Evolutionary conservation across 495 filamentous ascomycete genomes (phyloP).

Genomic region (Xylaria grammica): DNA sequence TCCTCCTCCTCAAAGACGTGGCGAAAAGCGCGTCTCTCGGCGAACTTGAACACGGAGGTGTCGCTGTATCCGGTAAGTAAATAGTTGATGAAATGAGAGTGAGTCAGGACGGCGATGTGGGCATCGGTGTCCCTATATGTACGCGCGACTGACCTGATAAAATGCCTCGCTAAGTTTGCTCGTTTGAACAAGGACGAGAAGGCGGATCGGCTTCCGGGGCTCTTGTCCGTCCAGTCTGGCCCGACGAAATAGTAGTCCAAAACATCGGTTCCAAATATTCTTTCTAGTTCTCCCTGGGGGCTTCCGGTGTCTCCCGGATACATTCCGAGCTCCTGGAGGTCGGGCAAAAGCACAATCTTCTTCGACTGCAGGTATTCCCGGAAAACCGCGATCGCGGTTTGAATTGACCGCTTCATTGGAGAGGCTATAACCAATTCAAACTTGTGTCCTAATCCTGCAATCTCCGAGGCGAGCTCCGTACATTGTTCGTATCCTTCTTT

Average conservation of each 20-base stretch:
- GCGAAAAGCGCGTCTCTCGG: neutral
- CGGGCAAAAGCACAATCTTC: neutral
- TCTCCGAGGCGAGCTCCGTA: neutral
- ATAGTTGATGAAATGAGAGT: neutral
- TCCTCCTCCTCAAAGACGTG: neutral
- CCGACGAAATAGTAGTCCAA: neutral
- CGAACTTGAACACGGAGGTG: neutral
- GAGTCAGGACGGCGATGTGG: neutral
- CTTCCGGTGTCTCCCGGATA: neutral
- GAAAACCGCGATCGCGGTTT: constrained; percentile 8
- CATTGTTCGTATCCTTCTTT: neutral
- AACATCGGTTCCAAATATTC: neutral
- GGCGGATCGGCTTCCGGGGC: neutral
- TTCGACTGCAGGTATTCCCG: neutral
- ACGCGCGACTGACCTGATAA: neutral
- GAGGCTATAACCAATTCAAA: neutral
- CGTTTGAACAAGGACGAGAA: neutral
- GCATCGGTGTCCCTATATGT: neutral
- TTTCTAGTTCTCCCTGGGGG: neutral
- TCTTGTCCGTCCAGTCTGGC: neutral
- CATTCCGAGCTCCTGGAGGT: neutral
- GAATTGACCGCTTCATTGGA: constrained; percentile 1
- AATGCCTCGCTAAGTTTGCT: neutral
- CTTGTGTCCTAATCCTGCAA: neutral
- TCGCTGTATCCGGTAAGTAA: neutral